These are phyloP conservation scores for Gossypium ekmanianum DNA, from an alignment of 345 rosid genomes.

Conservation along the genomic window DNA sequence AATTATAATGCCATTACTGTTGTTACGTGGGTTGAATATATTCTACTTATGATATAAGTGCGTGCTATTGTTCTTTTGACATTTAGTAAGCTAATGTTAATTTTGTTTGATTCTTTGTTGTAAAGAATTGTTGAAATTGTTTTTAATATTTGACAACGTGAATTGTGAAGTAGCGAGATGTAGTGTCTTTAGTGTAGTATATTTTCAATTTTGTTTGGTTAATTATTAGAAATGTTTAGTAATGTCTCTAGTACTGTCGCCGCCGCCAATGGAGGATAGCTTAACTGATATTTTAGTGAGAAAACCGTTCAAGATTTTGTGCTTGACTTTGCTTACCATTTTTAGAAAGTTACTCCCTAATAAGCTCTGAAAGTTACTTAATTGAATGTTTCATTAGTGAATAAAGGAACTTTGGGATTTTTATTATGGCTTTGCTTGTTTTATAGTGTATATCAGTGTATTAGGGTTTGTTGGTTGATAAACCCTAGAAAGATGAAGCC, in stretches of 20 bases:
- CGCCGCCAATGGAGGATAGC: constrained; percentile 66
- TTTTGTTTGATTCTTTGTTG: too few species aligned
- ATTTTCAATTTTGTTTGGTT: too few species aligned
- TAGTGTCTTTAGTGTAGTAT: too few species aligned
- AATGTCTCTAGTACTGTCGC: constrained; percentile 59
- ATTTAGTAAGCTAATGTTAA: too few species aligned
- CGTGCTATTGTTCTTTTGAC: too few species aligned
- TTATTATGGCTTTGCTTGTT: neutral
- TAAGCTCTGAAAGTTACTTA: neutral
- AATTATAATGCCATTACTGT: too few species aligned
- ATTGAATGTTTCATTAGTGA: neutral
- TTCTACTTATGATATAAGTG: too few species aligned
- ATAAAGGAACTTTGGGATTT: neutral
- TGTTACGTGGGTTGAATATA: too few species aligned
- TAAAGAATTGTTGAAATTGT: too few species aligned
- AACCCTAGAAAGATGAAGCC: neutral
- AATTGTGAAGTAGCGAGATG: too few species aligned
- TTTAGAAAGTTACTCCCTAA: neutral
- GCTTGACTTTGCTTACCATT: neutral
- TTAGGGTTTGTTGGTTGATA: neutral
- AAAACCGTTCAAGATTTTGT: constrained; percentile 49
- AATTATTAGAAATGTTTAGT: too few species aligned
- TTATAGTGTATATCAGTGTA: neutral
- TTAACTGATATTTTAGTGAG: constrained; percentile 89
- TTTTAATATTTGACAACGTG: too few species aligned